Base-by-base conservation (phyloP, 495 filamentous ascomycete species). In the Aspergillus leporis region DNA sequence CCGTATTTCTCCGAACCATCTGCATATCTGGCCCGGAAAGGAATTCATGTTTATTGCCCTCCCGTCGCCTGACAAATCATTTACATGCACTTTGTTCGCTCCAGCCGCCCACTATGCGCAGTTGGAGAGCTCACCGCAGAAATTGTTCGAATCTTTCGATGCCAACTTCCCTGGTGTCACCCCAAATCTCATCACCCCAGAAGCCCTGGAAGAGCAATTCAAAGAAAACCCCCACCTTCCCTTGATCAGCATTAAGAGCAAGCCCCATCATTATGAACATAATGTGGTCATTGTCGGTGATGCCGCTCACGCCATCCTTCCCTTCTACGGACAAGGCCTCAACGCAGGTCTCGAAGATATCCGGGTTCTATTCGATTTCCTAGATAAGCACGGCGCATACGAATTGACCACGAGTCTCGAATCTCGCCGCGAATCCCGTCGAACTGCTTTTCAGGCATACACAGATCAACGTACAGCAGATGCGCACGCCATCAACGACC, bases 1-100 rank as follows among this genome's bases (percentile, higher is more conserved):
- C 69, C 77, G 77, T 31, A 90, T 97, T 55, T 91, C 90, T 0
- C 90, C 91, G 16, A 89, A 96, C 69, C 91, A 98, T 66, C 82
- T 99, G 2, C 94, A 99, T 70, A 99, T 99, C 73, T 99, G 94
- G 94, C 94, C 94, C 1, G 91, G 88, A 22, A 85, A 85, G 61
- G 84, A 90, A 13, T 90, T 91, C 68, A 98, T 99, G 94, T 99
- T 99, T 74, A 98, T 99, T 65, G 94, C 94, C 19, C 90, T 99
- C 25, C 93, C 94, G 0, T 91, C 87, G 52, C 77, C 86, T 14
- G 92, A 98, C 70, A 89, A 89, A 58, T 90, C 91, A 0, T 99
- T 99, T 67, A 98, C 93, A 0, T 97, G 92, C 73, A 99, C 94
- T 0, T 77, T 99, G 13, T 99, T 99, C 72, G 85, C 93, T 9